Percentiles rank a stretch among this genome's conserved stretches.
Conservation (phyloP, 768 basidiomycete species). For the Sutorius australiensis region DNA sequence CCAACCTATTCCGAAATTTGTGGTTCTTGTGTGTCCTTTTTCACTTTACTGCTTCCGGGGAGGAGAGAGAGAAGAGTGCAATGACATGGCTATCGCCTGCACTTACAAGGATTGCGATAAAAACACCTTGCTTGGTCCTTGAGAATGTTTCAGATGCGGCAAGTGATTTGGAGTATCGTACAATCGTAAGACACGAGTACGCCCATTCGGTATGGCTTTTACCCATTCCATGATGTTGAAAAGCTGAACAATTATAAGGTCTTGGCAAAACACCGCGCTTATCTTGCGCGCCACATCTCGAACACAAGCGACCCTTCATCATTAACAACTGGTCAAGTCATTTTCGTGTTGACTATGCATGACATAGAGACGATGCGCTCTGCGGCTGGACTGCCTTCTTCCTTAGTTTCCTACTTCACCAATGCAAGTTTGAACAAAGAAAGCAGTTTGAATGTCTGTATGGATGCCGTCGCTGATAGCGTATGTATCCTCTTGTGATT, state of each 20-base stretch:
- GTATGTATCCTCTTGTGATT: conserved; percentile 34
- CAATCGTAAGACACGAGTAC: conserved; percentile 84
- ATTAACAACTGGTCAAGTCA: conserved; percentile 76
- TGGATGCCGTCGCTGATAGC: conserved; percentile 86
- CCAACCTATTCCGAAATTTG: conserved; percentile 81
- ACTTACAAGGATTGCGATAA: conserved; percentile 72
- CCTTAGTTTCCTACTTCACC: conserved; percentile 80
- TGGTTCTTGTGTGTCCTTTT: conserved; percentile 94
- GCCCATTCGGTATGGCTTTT: conserved; percentile 58
- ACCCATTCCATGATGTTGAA: background rate
- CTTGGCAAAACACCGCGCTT: conserved; percentile 59
- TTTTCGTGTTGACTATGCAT: conserved; percentile 81
- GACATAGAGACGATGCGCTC: conserved; percentile 88
- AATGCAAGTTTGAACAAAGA: conserved; percentile 82
- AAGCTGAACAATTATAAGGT: conserved; percentile 44
- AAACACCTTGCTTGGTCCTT: conserved; percentile 80
- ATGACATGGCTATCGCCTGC: conserved; percentile 80
- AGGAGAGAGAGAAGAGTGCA: conserved; percentile 50
- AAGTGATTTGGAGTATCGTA: conserved; percentile 90
- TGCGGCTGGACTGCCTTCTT: conserved; percentile 72
- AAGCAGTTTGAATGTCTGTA: conserved; percentile 60
- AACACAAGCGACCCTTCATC: conserved; percentile 66
- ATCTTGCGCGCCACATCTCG: conserved; percentile 62
- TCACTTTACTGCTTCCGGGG: conserved; percentile 55
- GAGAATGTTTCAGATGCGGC: conserved; percentile 81